Percentiles rank a stretch among this genome's conserved stretches.
Evolutionary conservation across 2,329 filamentous ascomycete species (phyloP).

Genomic region (Ceratocystis eucalypticola): DNA sequence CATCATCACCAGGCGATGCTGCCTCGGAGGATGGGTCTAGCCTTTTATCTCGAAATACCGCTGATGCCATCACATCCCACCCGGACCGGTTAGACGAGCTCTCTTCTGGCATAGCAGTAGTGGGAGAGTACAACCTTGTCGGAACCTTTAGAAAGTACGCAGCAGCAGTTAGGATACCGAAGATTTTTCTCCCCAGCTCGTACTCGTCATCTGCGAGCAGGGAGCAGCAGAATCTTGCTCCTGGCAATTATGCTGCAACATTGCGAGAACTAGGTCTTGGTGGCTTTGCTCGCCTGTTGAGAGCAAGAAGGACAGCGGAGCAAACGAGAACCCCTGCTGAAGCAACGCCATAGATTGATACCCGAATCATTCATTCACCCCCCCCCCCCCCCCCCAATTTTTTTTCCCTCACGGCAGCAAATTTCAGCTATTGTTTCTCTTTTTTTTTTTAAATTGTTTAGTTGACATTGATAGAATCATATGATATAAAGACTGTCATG

Average conservation of each 20-base stretch:
- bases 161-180: conserved; percentile 12
- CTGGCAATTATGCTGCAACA: conserved; percentile 13
- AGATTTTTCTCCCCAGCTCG: not conserved
- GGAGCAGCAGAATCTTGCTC: not conserved
- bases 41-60: not conserved
- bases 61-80: not conserved
- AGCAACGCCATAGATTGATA: conserved; percentile 8
- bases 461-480: not conserved
- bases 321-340: conserved; percentile 1
- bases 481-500: conserved; percentile 6
- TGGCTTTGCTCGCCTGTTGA: conserved; percentile 8
- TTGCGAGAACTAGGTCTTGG: conserved; percentile 10
- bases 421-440: not conserved
- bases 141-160: conserved; percentile 27
- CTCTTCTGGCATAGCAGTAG: conserved; percentile 40
- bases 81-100: conserved; percentile 29
- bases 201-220: not conserved
- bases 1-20: conserved; percentile 6
- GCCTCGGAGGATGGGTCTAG: conserved; percentile 5
- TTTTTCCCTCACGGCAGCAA: not conserved
- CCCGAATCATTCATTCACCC: not conserved
- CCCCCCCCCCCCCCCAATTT: not conserved
- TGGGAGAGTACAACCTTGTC: conserved; percentile 41
- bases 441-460: not conserved
- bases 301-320: conserved; percentile 2